These are phyloP conservation scores for Bromus sterilis DNA, from an alignment of 176 grass and related monocot genomes.

Conservation along the genomic window DNA sequence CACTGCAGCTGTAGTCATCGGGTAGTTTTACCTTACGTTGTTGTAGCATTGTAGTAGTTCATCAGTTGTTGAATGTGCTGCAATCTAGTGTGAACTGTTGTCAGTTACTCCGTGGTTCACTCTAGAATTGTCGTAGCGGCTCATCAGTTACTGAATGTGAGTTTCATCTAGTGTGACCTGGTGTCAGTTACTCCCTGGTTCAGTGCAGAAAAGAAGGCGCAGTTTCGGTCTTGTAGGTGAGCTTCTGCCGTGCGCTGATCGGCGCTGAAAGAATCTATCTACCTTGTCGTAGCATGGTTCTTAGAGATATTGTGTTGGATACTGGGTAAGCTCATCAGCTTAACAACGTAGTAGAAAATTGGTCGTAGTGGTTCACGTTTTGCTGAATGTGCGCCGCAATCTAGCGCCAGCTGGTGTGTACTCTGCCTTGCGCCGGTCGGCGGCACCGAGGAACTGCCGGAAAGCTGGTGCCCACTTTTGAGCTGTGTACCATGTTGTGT, in stretches of 20 bases:
- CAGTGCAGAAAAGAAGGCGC: background rate
- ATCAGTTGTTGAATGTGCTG: background rate
- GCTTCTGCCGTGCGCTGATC: background rate
- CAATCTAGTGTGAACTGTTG: background rate
- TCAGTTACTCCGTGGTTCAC: background rate
- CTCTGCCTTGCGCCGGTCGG: no score
- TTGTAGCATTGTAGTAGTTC: background rate
- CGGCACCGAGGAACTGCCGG: no score
- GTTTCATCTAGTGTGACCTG: background rate
- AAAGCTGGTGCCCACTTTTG: no score
- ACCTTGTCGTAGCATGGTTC: no score
- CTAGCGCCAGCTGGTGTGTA: no score
- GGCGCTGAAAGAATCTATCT: background rate
- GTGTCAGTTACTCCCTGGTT: background rate
- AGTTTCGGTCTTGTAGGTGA: background rate
- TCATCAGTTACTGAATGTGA: background rate
- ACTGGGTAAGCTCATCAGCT: no score
- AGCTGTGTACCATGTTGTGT: no score
- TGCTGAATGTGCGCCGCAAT: no score
- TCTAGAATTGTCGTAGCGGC: background rate
- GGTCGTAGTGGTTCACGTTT: no score
- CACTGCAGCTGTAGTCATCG: background rate
- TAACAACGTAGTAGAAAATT: no score
- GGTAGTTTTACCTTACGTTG: background rate
- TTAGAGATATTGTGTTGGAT: no score